phyloP scores from a whole-genome alignment of 495 filamentous ascomycete species.

The Hyaloscypha finlandica region DNA sequence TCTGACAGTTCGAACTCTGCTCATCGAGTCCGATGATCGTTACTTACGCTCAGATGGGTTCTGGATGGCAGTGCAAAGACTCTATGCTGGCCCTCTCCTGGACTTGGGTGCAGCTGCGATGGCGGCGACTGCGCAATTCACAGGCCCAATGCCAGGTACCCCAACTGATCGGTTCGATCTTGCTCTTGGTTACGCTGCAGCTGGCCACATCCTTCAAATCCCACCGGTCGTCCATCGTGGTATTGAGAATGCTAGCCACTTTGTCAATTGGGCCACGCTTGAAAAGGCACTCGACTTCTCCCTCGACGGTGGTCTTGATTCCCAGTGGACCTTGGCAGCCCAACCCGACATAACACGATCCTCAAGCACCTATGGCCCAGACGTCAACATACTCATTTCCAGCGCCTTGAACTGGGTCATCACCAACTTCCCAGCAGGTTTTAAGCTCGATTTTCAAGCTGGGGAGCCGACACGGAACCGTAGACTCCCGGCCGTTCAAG shows the following conservation, averaged over 20 bases:
- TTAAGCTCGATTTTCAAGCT: constrained; percentile 48
- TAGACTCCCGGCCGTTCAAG: constrained; percentile 39
- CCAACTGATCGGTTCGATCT: constrained; percentile 46
- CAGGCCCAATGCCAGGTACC: constrained; percentile 30
- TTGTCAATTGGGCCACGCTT: constrained; percentile 55
- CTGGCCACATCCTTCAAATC: constrained; percentile 51
- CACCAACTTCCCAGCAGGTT: constrained; percentile 47
- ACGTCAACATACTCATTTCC: constrained; percentile 38
- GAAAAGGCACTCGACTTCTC: constrained; percentile 49
- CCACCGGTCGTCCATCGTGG: constrained; percentile 44
- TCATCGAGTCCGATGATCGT: constrained; percentile 46
- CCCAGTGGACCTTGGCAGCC: constrained; percentile 34
- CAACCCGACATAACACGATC: constrained; percentile 7
- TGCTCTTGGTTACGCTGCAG: constrained; percentile 53
- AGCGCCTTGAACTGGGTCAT: constrained; percentile 46
- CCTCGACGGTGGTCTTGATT: constrained; percentile 38
- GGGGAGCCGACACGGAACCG: constrained; percentile 38
- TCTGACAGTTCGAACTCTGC: constrained; percentile 36
- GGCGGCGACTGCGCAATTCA: constrained; percentile 22
- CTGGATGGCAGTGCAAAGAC: constrained; percentile 47
- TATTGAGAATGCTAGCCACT: constrained; percentile 45
- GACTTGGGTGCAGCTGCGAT: constrained; percentile 28
- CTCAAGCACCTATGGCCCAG: constrained; percentile 29
- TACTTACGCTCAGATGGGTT: constrained; percentile 51
- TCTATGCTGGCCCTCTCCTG: constrained; percentile 50